phyloP scores from a whole-genome alignment of 2,329 filamentous ascomycete genomes.

The Didymella sp. region DNA sequence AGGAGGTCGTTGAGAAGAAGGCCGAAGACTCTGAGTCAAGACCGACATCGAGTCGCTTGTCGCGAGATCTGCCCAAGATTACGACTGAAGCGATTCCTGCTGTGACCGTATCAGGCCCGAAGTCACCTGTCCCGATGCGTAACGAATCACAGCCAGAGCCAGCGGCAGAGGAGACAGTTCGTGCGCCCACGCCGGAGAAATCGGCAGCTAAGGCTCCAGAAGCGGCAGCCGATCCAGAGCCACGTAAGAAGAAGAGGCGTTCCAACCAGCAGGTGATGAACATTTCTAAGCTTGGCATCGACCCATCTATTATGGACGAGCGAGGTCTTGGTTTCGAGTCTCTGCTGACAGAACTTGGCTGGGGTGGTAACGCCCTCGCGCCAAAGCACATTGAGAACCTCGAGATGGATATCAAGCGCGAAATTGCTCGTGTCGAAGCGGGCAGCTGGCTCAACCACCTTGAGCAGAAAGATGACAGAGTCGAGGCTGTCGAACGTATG shows the following conservation, averaged over 20 bases:
- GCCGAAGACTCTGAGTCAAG: constrained; percentile 31
- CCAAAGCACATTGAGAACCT: constrained; percentile 79
- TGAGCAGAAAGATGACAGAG: constrained; percentile 86
- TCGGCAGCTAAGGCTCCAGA: constrained; percentile 17
- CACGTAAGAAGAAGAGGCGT: constrained; percentile 66
- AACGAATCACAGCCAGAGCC: constrained; percentile 23
- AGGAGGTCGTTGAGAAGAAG: constrained; percentile 38
- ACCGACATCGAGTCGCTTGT: constrained; percentile 34
- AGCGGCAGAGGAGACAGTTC: constrained; percentile 31
- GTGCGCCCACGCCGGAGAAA: constrained; percentile 50
- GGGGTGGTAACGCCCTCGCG: constrained; percentile 79
- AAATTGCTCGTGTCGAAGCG: constrained; percentile 88
- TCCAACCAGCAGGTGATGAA: constrained; percentile 81
- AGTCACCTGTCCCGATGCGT: constrained; percentile 28
- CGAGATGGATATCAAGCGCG: constrained; percentile 82
- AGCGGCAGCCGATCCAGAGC: constrained; percentile 50
- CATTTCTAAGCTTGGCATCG: constrained; percentile 77
- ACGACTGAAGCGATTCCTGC: constrained; percentile 45
- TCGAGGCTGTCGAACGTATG: constrained; percentile 82
- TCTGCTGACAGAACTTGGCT: constrained; percentile 85
- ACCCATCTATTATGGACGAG: constrained; percentile 76
- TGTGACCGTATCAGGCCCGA: constrained; percentile 47
- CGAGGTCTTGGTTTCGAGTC: constrained; percentile 81
- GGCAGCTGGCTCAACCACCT: constrained; percentile 87
- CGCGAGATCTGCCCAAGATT: constrained; percentile 40